Evolutionary conservation across 164 flowering plant species (phyloP).

Genomic region (Macadamia tetraphylla): DNA sequence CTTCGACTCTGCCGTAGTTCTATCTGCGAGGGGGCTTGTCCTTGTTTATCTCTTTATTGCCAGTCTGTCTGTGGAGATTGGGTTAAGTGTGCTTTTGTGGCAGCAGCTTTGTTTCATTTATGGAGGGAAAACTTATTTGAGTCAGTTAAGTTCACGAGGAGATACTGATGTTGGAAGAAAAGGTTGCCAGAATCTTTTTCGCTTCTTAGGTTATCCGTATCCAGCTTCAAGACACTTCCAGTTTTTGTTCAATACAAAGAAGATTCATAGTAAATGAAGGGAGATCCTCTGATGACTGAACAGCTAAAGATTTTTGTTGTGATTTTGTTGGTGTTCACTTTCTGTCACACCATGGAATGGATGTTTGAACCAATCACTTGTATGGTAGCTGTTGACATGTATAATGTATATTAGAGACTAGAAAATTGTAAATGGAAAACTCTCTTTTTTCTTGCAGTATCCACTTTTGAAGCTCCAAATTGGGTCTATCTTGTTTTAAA

Average conservation of each 20-base stretch:
- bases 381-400: too few species aligned
- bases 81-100: conserved; percentile 72
- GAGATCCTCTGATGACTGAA: too few species aligned
- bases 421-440: too few species aligned
- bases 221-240: conserved; percentile 36
- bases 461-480: too few species aligned
- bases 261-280: conserved; percentile 30
- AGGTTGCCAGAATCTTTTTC: conserved; percentile 58
- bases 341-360: too few species aligned
- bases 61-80: conserved; percentile 61
- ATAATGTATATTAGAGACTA: too few species aligned
- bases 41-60: conserved; percentile 71
- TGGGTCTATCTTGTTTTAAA: too few species aligned
- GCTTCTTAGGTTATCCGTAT: conserved; percentile 64
- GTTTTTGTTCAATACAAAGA: conserved; percentile 31
- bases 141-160: conserved; percentile 43
- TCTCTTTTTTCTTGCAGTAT: too few species aligned
- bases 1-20: conserved; percentile 37
- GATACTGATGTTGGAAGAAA: conserved; percentile 32
- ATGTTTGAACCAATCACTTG: too few species aligned
- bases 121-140: conserved; percentile 73
- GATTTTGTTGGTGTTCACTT: too few species aligned
- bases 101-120: conserved; percentile 82
- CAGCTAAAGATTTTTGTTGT: too few species aligned
- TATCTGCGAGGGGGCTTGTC: conserved; percentile 62